phyloP scores from a whole-genome alignment of 1,284 basidiomycete species.

The Leccinum angustisporum region DNA sequence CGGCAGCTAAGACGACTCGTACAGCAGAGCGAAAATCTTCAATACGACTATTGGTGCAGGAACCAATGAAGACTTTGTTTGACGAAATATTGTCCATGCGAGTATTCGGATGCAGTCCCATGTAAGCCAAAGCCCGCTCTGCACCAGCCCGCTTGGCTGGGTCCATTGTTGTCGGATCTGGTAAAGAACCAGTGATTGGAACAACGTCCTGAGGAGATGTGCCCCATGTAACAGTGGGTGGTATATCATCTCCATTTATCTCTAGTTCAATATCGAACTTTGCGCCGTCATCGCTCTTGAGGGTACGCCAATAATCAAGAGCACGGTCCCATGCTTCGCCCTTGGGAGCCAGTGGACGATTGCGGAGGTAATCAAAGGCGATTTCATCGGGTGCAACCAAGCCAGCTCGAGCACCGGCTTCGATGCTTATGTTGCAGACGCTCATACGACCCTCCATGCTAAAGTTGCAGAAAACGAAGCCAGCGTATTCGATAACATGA shows the following conservation, averaged over 20 bases:
- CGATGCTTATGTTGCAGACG: slow-evolving; percentile 98
- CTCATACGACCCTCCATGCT: slow-evolving; percentile 98
- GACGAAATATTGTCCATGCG: slow-evolving; percentile 83
- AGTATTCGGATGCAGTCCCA: slow-evolving; percentile 76
- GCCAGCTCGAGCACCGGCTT: slow-evolving; percentile 92
- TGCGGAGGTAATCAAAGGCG: slow-evolving; percentile 87
- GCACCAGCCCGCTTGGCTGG: slow-evolving; percentile 70
- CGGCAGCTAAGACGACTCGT: slow-evolving; percentile 75
- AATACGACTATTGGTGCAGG: slow-evolving; percentile 96
- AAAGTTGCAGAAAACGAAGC: slow-evolving; percentile 87
- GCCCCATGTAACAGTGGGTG: slow-evolving; percentile 95
- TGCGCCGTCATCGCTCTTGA: slow-evolving; percentile 85
- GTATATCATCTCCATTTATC: slow-evolving; percentile 86
- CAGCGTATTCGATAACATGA: slow-evolving; percentile 91
- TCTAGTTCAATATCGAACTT: slow-evolving; percentile 89
- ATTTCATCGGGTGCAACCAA: slow-evolving; percentile 95
- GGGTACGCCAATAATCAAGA: slow-evolving; percentile 84
- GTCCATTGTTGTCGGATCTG: slow-evolving; percentile 77
- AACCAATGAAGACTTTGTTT: slow-evolving; percentile 96
- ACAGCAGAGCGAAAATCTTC: slow-evolving; percentile 86
- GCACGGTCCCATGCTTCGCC: slow-evolving; percentile 91
- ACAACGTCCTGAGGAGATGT: slow-evolving; percentile 94
- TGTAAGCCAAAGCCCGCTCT: slow-evolving; percentile 85
- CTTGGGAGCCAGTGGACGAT: slow-evolving; percentile 83
- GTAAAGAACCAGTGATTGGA: slow-evolving; percentile 83